Evolutionary conservation across 2,329 filamentous ascomycete genomes (phyloP), one percentile per base, ranked within the genome.

Genomic region (Scedosporium minutisporum): DNA sequence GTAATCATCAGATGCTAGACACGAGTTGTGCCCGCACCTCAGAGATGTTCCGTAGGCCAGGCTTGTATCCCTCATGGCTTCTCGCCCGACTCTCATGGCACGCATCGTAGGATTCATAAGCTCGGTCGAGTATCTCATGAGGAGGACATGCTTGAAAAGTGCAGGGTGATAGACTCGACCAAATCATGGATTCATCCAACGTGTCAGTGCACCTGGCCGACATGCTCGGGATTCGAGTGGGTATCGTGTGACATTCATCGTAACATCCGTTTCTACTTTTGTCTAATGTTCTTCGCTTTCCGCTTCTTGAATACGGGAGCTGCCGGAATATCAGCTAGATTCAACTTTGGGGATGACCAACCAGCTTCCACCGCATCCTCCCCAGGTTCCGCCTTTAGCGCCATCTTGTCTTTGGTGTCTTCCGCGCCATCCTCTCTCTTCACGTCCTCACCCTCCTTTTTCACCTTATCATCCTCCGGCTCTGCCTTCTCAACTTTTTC

Each of bases 231-330:
- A 10, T 38, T 38, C 33, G 10, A 10, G 51, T 14, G 4, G 51
- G 51, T 55, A 55, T 55, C 51, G 18, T 55, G 23, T 9, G 18
- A 55, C 51, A 55, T 14, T 16, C 23, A 16, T 55, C 51, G 23
- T 21, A 55, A 10, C 23, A 23, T 48, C 44, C 6, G 21, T 23
- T n/a, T 23, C 21, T 25, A 87, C 71, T 82, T 87, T 67, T 86
- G 82, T 21, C 85, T 81, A 42, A 86, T 78, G 60, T 80, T 83
- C 77, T 86, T 88, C 14, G 85, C 79, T 70, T 91, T 93, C 62
- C 90, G 79, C 76, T 92, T 93, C 76, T 93, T 93, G 75, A 93
- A 95, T 3, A 91, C 77, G 2, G 91, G 81, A 2, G 80, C 77
- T 2, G 82, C 78, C 10, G 77, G 70, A 2, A 71, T 60, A 23